A percentile compares a stretch with the other conserved stretches of the same genome.
Conservation (phyloP, 2,329 filamentous ascomycete species). For the Diplodia corticola region DNA sequence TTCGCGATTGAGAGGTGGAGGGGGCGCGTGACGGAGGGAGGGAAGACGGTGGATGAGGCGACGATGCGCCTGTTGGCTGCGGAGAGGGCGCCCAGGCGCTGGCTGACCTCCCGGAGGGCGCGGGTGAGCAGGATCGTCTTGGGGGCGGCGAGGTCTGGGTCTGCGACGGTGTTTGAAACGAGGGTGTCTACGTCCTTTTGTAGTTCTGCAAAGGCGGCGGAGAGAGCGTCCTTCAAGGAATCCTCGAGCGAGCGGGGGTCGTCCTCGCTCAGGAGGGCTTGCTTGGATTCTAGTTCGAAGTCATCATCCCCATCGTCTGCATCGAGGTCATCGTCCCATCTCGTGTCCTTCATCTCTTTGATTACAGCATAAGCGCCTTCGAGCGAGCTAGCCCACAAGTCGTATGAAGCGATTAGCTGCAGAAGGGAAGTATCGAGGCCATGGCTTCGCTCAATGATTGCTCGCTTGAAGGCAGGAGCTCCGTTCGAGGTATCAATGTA, state of each 20-base stretch:
- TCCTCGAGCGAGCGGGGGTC: conserved; percentile 66
- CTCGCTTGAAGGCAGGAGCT: conserved; percentile 67
- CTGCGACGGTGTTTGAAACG: conserved; percentile 31
- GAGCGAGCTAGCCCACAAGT: conserved; percentile 73
- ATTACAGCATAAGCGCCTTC: conserved; percentile 65
- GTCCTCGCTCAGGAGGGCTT: conserved; percentile 68
- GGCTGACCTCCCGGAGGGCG: conserved; percentile 71
- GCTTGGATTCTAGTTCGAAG: conserved; percentile 65
- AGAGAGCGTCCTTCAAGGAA: conserved; percentile 58
- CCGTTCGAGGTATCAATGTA: conserved; percentile 66
- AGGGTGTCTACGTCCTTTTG: conserved; percentile 46
- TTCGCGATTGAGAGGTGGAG: conserved; percentile 64
- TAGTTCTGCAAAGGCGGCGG: conserved; percentile 59
- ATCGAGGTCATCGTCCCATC: conserved; percentile 75
- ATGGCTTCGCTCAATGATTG: conserved; percentile 67
- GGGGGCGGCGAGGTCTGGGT: conserved; percentile 48
- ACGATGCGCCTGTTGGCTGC: conserved; percentile 33
- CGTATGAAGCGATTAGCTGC: conserved; percentile 63
- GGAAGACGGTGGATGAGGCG: conserved; percentile 32
- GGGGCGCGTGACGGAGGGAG: conserved; percentile 58
- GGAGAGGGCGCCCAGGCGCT: conserved; percentile 56
- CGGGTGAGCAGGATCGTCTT: conserved; percentile 65
- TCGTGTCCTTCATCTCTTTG: conserved; percentile 64
- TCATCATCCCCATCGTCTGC: conserved; percentile 73
- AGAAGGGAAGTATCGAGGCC: conserved; percentile 70